Evolutionary conservation across 2,329 filamentous ascomycete genomes (phyloP).

Genomic region (Ploettnerulaceae sp.): DNA sequence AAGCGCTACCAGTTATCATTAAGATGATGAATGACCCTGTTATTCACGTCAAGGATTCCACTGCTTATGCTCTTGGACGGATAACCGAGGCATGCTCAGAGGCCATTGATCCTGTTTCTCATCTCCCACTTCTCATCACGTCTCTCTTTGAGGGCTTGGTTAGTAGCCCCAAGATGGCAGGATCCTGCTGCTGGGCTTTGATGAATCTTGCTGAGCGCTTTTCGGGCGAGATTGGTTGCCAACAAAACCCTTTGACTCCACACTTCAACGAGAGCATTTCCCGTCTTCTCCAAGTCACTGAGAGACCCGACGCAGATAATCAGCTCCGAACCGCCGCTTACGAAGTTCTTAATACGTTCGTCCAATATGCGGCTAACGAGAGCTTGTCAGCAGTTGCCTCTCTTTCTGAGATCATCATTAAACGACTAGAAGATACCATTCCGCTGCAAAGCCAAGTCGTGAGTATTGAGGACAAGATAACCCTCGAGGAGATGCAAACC

Average conservation of each 20-base stretch:
- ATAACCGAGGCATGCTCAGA: constrained; percentile 93
- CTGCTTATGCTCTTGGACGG: constrained; percentile 90
- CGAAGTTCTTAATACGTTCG: constrained; percentile 92
- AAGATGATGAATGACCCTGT: constrained; percentile 84
- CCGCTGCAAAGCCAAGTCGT: constrained; percentile 89
- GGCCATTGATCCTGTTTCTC: constrained; percentile 78
- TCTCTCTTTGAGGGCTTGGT: constrained; percentile 86
- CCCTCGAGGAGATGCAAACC: constrained; percentile 95
- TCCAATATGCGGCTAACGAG: constrained; percentile 83
- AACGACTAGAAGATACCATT: constrained; percentile 85
- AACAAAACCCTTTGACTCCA: constrained; percentile 76
- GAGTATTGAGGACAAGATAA: constrained; percentile 93
- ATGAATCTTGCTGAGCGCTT: constrained; percentile 98
- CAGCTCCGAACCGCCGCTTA: constrained; percentile 92
- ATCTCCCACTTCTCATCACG: constrained; percentile 79
- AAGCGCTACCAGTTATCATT: constrained; percentile 87
- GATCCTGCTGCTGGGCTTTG: constrained; percentile 97
- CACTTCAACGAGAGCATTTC: constrained; percentile 92
- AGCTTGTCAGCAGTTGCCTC: constrained; percentile 75
- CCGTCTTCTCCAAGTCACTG: constrained; percentile 80
- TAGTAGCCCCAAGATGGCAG: constrained; percentile 92
- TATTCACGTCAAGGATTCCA: constrained; percentile 90
- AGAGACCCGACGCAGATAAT: constrained; percentile 76
- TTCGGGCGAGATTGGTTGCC: constrained; percentile 73
- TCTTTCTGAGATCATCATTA: constrained; percentile 81